Evolutionary conservation across 768 basidiomycete species (phyloP).

Genomic region (Suillus variegatus): DNA sequence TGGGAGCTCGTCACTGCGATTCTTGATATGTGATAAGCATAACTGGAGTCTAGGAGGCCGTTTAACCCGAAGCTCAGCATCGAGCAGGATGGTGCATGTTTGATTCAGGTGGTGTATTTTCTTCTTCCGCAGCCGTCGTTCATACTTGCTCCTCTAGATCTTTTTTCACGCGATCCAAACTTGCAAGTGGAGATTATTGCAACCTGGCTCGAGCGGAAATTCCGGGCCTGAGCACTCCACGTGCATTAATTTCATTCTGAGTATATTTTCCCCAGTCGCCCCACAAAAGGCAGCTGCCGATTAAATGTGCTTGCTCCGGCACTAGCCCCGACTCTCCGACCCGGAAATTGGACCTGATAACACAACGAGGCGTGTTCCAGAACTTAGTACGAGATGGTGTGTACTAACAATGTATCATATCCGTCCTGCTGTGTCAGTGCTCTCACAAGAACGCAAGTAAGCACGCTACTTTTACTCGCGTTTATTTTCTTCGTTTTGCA

Average conservation of each 20-base stretch:
- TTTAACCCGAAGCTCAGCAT: background rate
- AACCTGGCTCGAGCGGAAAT: background rate
- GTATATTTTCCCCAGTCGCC: constrained; percentile 1
- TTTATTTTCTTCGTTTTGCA: background rate
- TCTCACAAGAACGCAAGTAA: background rate
- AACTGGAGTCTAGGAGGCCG: background rate
- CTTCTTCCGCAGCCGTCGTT: background rate
- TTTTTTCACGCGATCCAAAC: background rate
- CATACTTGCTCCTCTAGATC: background rate
- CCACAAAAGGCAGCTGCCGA: background rate
- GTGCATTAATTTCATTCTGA: background rate
- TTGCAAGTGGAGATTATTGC: background rate
- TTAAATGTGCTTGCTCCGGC: background rate
- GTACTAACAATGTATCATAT: background rate
- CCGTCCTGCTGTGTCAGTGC: background rate
- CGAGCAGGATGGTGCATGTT: background rate
- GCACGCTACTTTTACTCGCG: background rate
- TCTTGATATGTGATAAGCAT: background rate
- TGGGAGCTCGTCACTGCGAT: background rate
- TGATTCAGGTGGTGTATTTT: background rate
- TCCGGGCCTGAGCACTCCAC: background rate
- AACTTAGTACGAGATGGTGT: background rate
- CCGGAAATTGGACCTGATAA: too few species aligned
- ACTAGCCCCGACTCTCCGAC: background rate
- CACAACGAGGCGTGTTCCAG: background rate